Evolutionary conservation across 345 rosid genomes (phyloP).

Genomic region (Arabis alpina): DNA sequence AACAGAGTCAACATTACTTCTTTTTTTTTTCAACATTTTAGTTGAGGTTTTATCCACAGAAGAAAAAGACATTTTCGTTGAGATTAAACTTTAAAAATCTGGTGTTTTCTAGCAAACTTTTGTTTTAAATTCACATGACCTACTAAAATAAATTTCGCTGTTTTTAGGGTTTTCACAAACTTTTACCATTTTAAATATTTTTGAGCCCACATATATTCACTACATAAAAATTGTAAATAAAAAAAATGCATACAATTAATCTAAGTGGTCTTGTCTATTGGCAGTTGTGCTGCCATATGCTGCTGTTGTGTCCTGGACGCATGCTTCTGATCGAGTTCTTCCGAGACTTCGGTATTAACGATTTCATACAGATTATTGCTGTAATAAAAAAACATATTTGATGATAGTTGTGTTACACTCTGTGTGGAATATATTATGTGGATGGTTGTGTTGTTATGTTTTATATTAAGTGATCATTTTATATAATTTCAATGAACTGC

Average conservation of each 20-base stretch:
- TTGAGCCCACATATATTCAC: background rate
- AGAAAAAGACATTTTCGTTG: too few relatives aligned
- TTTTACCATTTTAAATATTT: background rate
- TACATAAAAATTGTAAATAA: background rate
- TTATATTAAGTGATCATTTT: background rate
- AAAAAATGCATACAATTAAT: background rate
- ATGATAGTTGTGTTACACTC: slow-evolving; percentile 16
- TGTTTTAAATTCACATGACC: background rate
- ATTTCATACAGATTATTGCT: slow-evolving; percentile 16
- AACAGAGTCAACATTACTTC: background rate
- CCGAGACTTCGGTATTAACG: slow-evolving; percentile 24
- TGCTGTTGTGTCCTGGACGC: slow-evolving; percentile 73
- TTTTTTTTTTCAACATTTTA: background rate
- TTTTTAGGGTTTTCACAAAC: too few relatives aligned
- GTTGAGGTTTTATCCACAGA: too few relatives aligned
- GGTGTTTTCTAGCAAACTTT: background rate
- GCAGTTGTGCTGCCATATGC: slow-evolving; percentile 74
- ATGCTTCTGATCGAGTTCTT: slow-evolving; percentile 48
- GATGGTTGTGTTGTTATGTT: slow-evolving; percentile 11
- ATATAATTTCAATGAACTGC: background rate
- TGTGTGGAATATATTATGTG: background rate
- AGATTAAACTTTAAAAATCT: too few relatives aligned
- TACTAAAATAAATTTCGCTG: background rate
- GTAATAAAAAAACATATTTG: slow-evolving; percentile 20
- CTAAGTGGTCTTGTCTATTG: background rate